Conservation (phyloP, 1,284 basidiomycete species). For the Chondrostereum purpureum region DNA sequence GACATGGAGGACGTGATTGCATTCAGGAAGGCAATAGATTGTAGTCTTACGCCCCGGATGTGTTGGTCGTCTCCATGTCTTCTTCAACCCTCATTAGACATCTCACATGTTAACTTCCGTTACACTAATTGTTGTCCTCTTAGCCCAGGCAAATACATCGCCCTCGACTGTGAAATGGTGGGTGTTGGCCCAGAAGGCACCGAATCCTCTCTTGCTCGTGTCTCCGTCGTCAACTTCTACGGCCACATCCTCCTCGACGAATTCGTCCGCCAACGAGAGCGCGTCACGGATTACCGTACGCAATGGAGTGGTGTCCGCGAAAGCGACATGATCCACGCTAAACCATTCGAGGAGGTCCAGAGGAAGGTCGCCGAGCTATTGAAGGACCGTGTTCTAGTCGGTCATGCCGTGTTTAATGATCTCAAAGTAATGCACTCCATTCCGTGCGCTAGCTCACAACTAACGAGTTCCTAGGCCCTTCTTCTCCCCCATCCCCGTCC, state of each 20-base stretch:
- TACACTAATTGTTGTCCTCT: too few species aligned
- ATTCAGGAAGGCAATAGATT: too few species aligned
- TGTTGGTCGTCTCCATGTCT: too few species aligned
- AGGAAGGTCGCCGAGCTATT: constrained; percentile 73
- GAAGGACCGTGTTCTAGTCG: constrained; percentile 81
- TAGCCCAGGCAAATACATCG: constrained; percentile 77
- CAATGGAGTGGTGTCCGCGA: constrained; percentile 85
- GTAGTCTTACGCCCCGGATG: too few species aligned
- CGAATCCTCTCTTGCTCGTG: constrained; percentile 83
- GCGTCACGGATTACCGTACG: constrained; percentile 92
- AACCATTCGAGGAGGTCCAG: constrained; percentile 78
- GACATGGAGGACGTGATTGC: too few species aligned
- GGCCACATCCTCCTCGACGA: constrained; percentile 79
- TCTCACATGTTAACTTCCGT: too few species aligned
- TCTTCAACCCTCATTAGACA: too few species aligned
- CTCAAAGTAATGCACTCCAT: constrained; percentile 50
- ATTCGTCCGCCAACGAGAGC: constrained; percentile 84
- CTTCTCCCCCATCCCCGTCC: constrained; percentile 85
- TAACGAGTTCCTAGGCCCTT: constrained; percentile 64
- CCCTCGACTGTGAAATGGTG: constrained; percentile 97
- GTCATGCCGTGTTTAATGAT: constrained; percentile 92
- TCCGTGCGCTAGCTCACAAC: background rate
- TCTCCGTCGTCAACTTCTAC: constrained; percentile 88
- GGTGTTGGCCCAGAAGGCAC: constrained; percentile 80
- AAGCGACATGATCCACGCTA: constrained; percentile 71